phyloP scores from a whole-genome alignment of 2,329 filamentous ascomycete genomes.

The Reticulascus tulasneorum region DNA sequence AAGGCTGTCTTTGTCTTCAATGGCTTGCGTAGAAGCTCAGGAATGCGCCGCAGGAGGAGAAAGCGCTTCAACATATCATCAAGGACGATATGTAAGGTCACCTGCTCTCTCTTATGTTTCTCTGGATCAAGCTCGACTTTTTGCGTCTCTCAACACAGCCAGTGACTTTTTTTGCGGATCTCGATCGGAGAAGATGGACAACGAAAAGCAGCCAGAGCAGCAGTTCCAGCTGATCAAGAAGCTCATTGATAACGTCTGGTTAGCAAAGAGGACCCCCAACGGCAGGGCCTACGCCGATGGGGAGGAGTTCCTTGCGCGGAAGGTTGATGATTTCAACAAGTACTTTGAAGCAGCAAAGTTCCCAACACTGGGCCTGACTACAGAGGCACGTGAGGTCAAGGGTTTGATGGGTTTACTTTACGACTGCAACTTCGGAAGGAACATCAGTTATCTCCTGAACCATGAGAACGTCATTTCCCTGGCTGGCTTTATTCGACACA shows the following conservation, averaged over 20 bases:
- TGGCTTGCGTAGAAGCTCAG: too few species aligned
- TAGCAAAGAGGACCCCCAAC: constrained; percentile 26
- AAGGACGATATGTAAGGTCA: too few species aligned
- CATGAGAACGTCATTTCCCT: constrained; percentile 47
- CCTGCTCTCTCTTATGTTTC: too few species aligned
- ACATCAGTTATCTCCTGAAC: constrained; percentile 35
- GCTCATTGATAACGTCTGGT: constrained; percentile 23
- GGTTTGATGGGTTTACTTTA: constrained; percentile 23
- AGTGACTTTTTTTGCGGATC: too few species aligned
- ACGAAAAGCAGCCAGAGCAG: constrained; percentile 6
- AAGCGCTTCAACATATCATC: too few species aligned
- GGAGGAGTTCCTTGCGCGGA: constrained; percentile 28
- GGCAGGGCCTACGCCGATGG: constrained; percentile 12
- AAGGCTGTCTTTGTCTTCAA: too few species aligned
- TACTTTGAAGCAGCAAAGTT: constrained; percentile 6
- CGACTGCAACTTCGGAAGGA: constrained; percentile 22
- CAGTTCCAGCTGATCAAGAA: constrained; percentile 26
- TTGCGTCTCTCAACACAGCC: too few species aligned
- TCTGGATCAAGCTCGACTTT: too few species aligned
- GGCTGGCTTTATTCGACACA: constrained; percentile 28
- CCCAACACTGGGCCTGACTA: constrained; percentile 7
- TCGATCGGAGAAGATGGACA: constrained; percentile 4
- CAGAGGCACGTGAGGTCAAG: constrained; percentile 14
- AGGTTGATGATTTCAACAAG: constrained; percentile 15
- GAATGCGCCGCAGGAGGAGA: too few species aligned